Evolutionary conservation across 495 filamentous ascomycete species (phyloP), one percentile per base, ranked within the genome.

Genomic region (Aspergillus steynii): DNA sequence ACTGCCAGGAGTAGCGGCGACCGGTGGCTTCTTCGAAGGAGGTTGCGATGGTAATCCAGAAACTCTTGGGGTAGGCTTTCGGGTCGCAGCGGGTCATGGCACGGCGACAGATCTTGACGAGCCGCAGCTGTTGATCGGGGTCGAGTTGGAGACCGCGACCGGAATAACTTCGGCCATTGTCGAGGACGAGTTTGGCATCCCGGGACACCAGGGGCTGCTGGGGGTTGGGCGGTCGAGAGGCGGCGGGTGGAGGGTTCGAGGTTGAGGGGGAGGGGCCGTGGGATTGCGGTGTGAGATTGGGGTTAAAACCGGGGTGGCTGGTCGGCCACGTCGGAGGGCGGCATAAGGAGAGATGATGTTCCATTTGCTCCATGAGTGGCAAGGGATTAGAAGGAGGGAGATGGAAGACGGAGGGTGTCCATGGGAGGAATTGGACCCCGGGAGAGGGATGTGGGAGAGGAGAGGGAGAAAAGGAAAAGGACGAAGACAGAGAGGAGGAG

Each of bases 1-100:
- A 69, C 27, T 60, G 60, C 64, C 65, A 66, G 0, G 66, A 67
- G 31, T 71, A 71, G 27, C 55, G 49, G 34, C 66, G 66, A 28
- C 62, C 64, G 37, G 63, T 67, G 32, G 49, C 34, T 25, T 32
- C 28, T 7, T 61, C 48, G 5, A 71, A 53, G 10, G 52, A 45
- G 1, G 53, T 29, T 15, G 67, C 58, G 12, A 69, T 64, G 4
- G 50, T 47, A 55, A 64, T 47, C 69, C 69, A 71, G 45, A 66
- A 67, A n/a, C 62, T 59, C 26, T 63, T 67, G 0, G 58, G 60
- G 26, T 64, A 55, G 27, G 61, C 46, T 20, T 45, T 29, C 20
- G 56, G 32, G 29, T 68, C 56, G 56, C 61, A 51, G 50, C 63
- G 29, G 0, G 31, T 56, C 53, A 65, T 67, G 31, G 50, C 55